These are phyloP conservation scores for Spirogloea muscicola DNA, from an alignment of 139 green algal genomes.

Conservation along the genomic window DNA sequence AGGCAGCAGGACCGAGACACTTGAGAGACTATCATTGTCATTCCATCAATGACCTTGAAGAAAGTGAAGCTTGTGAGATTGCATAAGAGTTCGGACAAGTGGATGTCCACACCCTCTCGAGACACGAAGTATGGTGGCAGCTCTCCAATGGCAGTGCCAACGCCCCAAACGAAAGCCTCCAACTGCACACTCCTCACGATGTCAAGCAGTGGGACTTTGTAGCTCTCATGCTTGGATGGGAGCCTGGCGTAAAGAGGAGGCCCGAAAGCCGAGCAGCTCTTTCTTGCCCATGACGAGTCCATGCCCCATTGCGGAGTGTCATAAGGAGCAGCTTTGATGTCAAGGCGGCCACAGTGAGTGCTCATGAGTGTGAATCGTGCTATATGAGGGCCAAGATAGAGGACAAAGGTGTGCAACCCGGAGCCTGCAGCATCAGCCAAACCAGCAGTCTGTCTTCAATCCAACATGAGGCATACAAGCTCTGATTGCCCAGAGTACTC, in stretches of 20 bases:
- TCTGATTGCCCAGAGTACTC: background rate
- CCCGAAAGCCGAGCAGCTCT: conserved; percentile 34
- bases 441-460: background rate
- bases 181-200: conserved; percentile 38
- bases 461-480: too few relatives aligned
- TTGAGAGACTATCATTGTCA: too few relatives aligned
- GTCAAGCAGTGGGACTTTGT: conserved; percentile 23
- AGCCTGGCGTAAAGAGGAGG: conserved; percentile 26
- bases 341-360: conserved; percentile 39
- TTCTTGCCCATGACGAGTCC: conserved; percentile 27
- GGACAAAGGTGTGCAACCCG: conserved; percentile 48
- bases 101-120: conserved; percentile 30
- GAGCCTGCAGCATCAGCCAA: conserved; percentile 18
- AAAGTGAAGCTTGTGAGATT: too few relatives aligned
- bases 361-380: conserved; percentile 41
- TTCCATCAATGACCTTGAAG: too few relatives aligned
- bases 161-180: conserved; percentile 44
- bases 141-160: conserved; percentile 46
- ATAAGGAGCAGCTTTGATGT: conserved; percentile 35
- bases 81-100: too few relatives aligned
- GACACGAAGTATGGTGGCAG: conserved; percentile 50
- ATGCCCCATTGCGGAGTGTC: conserved; percentile 42
- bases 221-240: conserved; percentile 28
- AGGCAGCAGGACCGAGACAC: too few relatives aligned
- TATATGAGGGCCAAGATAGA: conserved; percentile 47